phyloP scores from a whole-genome alignment of 2,329 filamentous ascomycete species.

The Leptographium radiaticola region DNA sequence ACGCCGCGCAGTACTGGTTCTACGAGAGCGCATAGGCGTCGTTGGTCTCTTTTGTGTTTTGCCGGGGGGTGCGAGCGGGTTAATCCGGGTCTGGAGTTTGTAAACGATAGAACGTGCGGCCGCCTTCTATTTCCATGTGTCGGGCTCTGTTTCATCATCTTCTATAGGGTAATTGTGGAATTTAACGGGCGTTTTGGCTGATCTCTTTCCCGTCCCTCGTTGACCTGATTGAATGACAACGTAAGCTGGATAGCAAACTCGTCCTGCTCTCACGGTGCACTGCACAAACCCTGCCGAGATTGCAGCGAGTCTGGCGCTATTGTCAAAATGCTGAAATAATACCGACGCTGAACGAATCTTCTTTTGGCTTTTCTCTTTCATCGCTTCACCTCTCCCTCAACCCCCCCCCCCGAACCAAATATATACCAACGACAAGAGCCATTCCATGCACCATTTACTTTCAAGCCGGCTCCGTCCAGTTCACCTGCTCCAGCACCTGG shows the following conservation, averaged over 20 bases:
- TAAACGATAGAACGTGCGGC: neutral
- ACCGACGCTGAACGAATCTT: neutral
- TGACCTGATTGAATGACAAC: too few species aligned
- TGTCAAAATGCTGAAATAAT: too few species aligned
- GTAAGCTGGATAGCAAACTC: too few species aligned
- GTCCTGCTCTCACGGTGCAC: too few species aligned
- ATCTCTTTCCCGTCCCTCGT: neutral
- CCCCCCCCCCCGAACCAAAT: neutral
- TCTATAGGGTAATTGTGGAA: neutral
- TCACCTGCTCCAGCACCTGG: constrained; percentile 79
- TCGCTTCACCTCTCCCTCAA: neutral
- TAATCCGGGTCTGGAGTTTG: neutral
- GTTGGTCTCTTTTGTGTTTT: neutral
- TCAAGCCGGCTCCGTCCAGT: constrained; percentile 72
- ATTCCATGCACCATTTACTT: neutral
- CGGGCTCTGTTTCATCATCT: neutral
- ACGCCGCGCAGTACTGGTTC: constrained; percentile 59
- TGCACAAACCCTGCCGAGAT: too few species aligned
- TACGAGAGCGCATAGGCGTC: constrained; percentile 11
- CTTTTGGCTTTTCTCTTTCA: neutral
- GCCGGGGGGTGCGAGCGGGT: neutral
- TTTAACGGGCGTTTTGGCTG: neutral
- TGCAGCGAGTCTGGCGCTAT: too few species aligned
- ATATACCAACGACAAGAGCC: neutral
- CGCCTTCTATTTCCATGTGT: neutral